These are phyloP conservation scores for Amanita pallidorosea DNA, from an alignment of 768 basidiomycete genomes.

Conservation along the genomic window DNA sequence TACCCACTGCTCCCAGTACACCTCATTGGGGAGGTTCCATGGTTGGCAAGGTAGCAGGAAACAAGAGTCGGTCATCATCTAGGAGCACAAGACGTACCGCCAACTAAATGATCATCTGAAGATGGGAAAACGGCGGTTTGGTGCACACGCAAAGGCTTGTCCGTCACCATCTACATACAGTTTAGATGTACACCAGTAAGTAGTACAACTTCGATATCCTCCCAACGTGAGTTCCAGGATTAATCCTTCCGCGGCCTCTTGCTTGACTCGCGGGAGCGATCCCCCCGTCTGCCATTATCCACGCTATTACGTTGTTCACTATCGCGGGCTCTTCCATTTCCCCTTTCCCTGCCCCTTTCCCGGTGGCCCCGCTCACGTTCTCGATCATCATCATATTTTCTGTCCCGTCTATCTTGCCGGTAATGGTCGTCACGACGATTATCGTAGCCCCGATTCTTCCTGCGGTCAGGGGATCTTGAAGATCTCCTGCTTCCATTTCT, in stretches of 20 bases:
- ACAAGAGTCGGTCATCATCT: slow-evolving; percentile 1
- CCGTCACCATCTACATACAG: background rate
- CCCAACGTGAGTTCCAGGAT: background rate
- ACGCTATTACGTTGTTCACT: slow-evolving; percentile 22
- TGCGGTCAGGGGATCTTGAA: slow-evolving; percentile 41
- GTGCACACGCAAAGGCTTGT: background rate
- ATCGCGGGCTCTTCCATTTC: slow-evolving; percentile 19
- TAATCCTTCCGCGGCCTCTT: background rate
- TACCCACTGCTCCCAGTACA: slow-evolving; percentile 1
- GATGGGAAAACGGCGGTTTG: background rate
- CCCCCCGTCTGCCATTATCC: slow-evolving; percentile 8
- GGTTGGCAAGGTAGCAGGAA: background rate
- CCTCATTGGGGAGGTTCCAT: slow-evolving; percentile 4
- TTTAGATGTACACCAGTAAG: background rate
- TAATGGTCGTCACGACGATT: slow-evolving; percentile 12
- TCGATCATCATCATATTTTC: slow-evolving; percentile 8
- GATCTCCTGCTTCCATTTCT: slow-evolving; percentile 32
- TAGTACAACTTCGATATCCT: background rate
- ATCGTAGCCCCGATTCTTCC: slow-evolving; percentile 18
- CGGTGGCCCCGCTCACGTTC: slow-evolving; percentile 12
- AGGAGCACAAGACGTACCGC: slow-evolving; percentile 1
- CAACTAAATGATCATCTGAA: background rate
- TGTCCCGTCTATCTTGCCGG: slow-evolving; percentile 10
- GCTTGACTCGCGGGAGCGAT: slow-evolving; percentile 6
- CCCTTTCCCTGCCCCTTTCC: slow-evolving; percentile 11